Evolutionary conservation across 2,329 filamentous ascomycete species (phyloP), one percentile per base, ranked within the genome.

Genomic region (Aurifilum marmelostoma): DNA sequence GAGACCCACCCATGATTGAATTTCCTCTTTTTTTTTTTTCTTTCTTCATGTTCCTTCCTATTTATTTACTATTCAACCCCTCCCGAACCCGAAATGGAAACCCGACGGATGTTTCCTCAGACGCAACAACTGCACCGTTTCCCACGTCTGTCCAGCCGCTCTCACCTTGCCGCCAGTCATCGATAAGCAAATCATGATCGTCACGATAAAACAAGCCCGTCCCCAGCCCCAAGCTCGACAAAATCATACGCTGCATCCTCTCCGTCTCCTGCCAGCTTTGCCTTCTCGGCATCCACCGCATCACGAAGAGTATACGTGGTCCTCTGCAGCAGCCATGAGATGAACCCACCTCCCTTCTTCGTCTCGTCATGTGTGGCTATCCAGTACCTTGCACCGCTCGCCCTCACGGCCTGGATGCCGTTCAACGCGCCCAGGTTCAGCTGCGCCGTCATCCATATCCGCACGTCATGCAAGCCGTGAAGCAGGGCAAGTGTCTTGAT

Each of bases 381-480:
- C 89, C 89, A 91, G 73, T 91, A 91, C 72, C 80, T 84, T 0
- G 87, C 85, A 1, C 81, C 79, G 39, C 87, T 77, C 5, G 83
- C 77, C 21, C 81, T 77, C 69, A 87, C 87, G 3, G 86, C 85
- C 68, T 84, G 80, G 21, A 90, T 77, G 0, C 87, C 89, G 73
- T 91, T 91, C 69, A 85, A 80, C 0, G 84, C 89, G 2, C 89
- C 89, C 21, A 91, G 82, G 71, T 91, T 91, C 43, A 90, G 79
- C 75, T 90, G 88, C 74, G 87, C 84, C 34, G 76, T 74, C 75
- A 77, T 76, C 73, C 78, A 78, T 32, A 84, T 77, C n/a, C 81
- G 81, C 6, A 91, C 84, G 72, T 90, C 87, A 73, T 91, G 86
- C 11, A 91, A 78, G 0, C 89, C 89, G 75, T 91, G 89, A 9